Percentiles rank a stretch among this genome's conserved stretches.
Conservation (phyloP, 2,329 filamentous ascomycete genomes). For the Ceratocystis destructans region DNA sequence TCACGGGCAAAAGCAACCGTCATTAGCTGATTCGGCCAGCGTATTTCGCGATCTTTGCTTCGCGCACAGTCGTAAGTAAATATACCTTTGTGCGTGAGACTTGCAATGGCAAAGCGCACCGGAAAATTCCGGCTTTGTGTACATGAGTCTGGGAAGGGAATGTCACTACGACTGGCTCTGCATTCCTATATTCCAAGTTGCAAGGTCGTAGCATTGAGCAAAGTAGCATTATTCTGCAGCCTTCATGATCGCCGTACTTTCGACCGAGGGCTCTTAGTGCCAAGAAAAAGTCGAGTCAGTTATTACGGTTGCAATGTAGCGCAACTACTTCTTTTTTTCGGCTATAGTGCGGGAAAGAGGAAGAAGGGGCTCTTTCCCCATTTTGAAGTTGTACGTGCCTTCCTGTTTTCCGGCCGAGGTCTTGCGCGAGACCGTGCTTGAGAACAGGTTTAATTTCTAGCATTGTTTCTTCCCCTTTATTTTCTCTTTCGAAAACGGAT, state of each 20-base stretch:
- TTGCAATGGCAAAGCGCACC: neutral
- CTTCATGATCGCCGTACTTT: too few species aligned
- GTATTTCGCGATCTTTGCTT: neutral
- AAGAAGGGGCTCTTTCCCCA: neutral
- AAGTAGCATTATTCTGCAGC: too few species aligned
- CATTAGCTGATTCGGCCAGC: too few species aligned
- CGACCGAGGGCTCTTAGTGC: neutral
- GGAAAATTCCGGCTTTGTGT: neutral
- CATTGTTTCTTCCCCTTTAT: neutral
- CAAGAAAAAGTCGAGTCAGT: neutral
- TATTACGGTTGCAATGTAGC: neutral
- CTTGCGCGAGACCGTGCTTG: neutral
- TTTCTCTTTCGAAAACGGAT: neutral
- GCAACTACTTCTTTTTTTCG: neutral
- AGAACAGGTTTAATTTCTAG: neutral
- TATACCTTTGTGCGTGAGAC: neutral
- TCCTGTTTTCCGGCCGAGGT: conserved; percentile 18
- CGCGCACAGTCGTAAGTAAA: neutral
- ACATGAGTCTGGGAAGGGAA: neutral
- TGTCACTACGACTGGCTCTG: neutral
- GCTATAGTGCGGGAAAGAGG: conserved; percentile 4
- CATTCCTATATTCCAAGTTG: neutral
- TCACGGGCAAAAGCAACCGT: too few species aligned
- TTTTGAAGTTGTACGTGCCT: neutral
- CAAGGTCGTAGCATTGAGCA: neutral